phyloP scores from a whole-genome alignment of 169 alveolate genomes.

The Plasmodium berghei region DNA sequence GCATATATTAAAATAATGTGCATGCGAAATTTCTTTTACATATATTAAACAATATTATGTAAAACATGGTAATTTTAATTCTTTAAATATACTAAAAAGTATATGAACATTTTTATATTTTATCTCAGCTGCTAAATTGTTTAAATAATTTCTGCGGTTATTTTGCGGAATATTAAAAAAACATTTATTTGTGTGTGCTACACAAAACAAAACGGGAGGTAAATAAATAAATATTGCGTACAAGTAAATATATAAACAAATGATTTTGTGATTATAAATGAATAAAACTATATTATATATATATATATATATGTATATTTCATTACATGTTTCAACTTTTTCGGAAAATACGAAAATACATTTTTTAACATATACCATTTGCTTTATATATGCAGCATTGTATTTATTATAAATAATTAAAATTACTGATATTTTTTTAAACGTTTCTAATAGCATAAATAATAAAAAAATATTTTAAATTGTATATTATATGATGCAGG shows the following conservation, averaged over 20 bases:
- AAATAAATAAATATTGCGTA: constrained; percentile 6
- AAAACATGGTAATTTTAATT: neutral
- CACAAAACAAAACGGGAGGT: neutral
- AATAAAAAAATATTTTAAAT: no score
- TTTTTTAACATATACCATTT: neutral
- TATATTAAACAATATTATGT: neutral
- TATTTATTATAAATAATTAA: no score
- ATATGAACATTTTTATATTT: neutral
- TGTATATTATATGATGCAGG: no score
- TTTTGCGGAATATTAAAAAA: constrained; percentile 9
- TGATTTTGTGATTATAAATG: constrained; percentile 5
- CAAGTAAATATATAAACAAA: constrained; percentile 9
- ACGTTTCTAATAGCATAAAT: no score
- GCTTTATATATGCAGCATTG: no score
- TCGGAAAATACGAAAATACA: constrained; percentile 9
- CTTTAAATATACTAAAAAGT: neutral
- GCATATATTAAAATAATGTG: neutral
- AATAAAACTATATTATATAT: neutral
- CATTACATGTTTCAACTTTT: constrained; percentile 8
- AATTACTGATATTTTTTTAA: no score
- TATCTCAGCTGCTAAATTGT: neutral
- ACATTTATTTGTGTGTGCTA: constrained; percentile 14
- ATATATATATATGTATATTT: constrained; percentile 2
- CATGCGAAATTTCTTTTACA: neutral
- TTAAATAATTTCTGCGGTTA: constrained; percentile 7